phyloP scores from a whole-genome alignment of 169 alveolate genomes.

The Plasmodium relictum region DNA sequence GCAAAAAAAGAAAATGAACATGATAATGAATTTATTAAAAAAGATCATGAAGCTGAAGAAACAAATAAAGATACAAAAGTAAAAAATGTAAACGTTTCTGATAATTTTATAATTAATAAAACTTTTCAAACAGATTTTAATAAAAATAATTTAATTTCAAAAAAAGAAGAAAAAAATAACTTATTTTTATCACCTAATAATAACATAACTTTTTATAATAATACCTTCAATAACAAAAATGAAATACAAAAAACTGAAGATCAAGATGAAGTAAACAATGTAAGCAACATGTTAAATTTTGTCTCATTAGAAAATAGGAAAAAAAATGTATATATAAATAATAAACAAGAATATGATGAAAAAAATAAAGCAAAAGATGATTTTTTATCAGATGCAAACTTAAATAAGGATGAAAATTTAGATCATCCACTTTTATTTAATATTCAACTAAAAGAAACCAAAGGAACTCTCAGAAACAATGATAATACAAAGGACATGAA shows the following conservation, averaged over 20 bases:
- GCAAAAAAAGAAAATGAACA: background rate
- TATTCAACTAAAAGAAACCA: conserved; percentile 69
- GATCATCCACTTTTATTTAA: conserved; percentile 14
- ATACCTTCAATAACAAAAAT: conserved; percentile 13
- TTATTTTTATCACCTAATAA: conserved; percentile 5
- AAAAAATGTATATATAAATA: conserved; percentile 69
- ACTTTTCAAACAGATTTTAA: conserved; percentile 16
- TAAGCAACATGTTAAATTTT: conserved; percentile 54
- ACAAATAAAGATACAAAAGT: conserved; percentile 41
- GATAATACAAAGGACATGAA: conserved; percentile 55
- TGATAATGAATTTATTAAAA: conserved; percentile 5
- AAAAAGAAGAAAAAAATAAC: conserved; percentile 24
- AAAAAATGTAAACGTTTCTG: conserved; percentile 11
- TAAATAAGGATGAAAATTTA: background rate
- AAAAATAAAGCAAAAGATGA: conserved; percentile 16
- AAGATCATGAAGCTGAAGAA: conserved; percentile 25
- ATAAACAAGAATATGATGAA: conserved; percentile 26
- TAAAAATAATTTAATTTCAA: conserved; percentile 28
- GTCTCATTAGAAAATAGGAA: conserved; percentile 61
- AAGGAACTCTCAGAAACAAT: conserved; percentile 71
- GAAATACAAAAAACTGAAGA: conserved; percentile 16
- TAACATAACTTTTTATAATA: conserved; percentile 5
- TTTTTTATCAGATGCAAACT: background rate
- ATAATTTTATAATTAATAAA: conserved; percentile 20
- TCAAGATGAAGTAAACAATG: conserved; percentile 55